A percentile compares a stretch with the other conserved stretches of the same genome.
Conservation (phyloP, 352 stramenopile genomes). For the Pythium vanterpoolii region DNA sequence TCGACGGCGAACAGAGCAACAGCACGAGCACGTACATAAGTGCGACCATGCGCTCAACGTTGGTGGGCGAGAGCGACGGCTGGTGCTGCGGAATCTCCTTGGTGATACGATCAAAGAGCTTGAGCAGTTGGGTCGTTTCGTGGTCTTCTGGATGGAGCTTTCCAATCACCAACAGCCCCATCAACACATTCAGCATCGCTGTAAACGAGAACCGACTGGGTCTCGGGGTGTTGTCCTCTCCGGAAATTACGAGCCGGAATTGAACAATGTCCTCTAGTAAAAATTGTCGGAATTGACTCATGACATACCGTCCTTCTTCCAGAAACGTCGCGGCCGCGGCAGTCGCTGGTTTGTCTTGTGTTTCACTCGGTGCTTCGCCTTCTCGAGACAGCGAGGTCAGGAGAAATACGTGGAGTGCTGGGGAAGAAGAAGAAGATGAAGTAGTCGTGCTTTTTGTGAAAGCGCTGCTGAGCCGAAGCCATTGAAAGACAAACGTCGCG, state of each 20-base stretch:
- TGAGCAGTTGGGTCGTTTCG: slow-evolving; percentile 43
- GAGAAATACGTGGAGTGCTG: slow-evolving; percentile 19
- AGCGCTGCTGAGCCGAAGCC: slow-evolving; percentile 21
- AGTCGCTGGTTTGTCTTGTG: not conserved
- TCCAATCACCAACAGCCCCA: slow-evolving; percentile 43
- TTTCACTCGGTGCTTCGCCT: slow-evolving; percentile 1
- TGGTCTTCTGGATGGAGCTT: slow-evolving; percentile 45
- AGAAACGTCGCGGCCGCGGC: slow-evolving; percentile 6
- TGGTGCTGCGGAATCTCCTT: slow-evolving; percentile 21
- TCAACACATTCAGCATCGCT: slow-evolving; percentile 36
- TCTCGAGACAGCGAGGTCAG: slow-evolving; percentile 9
- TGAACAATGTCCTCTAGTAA: slow-evolving; percentile 19
- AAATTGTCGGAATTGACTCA: slow-evolving; percentile 23
- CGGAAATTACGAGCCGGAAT: slow-evolving; percentile 2
- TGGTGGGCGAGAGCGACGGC: slow-evolving; percentile 10
- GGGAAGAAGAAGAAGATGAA: too few relatives aligned
- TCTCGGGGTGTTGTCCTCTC: not conserved
- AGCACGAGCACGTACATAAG: slow-evolving; percentile 55
- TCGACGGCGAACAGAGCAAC: slow-evolving; percentile 53
- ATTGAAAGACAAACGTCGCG: slow-evolving; percentile 44
- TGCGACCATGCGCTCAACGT: slow-evolving; percentile 35
- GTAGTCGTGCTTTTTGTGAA: too few relatives aligned
- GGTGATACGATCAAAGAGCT: slow-evolving; percentile 38
- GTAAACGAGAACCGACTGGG: slow-evolving; percentile 29
- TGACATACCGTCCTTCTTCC: slow-evolving; percentile 20